A percentile compares a stretch with the other conserved stretches of the same genome.
These are phyloP conservation scores for Blastobotrys niveus DNA, from an alignment of 1,139 yeast species.

Conservation along the genomic window DNA sequence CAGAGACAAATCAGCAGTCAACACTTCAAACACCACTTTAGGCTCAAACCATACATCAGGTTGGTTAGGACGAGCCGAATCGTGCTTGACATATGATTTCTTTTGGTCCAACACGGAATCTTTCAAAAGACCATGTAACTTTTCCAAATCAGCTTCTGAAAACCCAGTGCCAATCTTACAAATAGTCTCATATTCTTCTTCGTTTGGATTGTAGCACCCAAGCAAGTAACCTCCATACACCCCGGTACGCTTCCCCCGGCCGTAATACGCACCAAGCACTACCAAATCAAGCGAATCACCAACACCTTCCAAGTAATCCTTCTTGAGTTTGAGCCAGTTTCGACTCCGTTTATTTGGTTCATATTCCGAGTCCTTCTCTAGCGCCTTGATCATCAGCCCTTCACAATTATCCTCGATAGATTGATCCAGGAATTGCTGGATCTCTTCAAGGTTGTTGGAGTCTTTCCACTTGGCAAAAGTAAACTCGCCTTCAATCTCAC, in stretches of 20 bases:
- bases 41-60: conserved; percentile 99
- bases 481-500: conserved; percentile 68
- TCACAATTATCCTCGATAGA: conserved; percentile 89
- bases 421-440: conserved; percentile 82
- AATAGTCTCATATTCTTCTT: conserved; percentile 89
- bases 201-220: conserved; percentile 83
- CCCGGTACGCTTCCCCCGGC: conserved; percentile 92
- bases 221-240: conserved; percentile 89
- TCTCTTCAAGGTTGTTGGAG: conserved; percentile 62
- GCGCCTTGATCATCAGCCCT: conserved; percentile 91
- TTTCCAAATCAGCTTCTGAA: conserved; percentile 71
- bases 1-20: conserved; percentile 88
- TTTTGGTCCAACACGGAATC: conserved; percentile 67
- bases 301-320: conserved; percentile 77
- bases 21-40: conserved; percentile 74
- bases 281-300: conserved; percentile 95
- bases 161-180: conserved; percentile 98
- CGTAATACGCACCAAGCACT: conserved; percentile 90
- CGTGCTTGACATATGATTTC: conserved; percentile 65
- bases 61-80: conserved; percentile 45
- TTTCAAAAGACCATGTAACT: conserved; percentile 53
- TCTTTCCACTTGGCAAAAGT: conserved; percentile 73
- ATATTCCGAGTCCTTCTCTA: conserved; percentile 75
- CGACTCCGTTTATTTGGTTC: conserved; percentile 94
- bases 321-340: conserved; percentile 92